phyloP scores from a whole-genome alignment of 2,329 filamentous ascomycete genomes.

The Penicillium sp. region DNA sequence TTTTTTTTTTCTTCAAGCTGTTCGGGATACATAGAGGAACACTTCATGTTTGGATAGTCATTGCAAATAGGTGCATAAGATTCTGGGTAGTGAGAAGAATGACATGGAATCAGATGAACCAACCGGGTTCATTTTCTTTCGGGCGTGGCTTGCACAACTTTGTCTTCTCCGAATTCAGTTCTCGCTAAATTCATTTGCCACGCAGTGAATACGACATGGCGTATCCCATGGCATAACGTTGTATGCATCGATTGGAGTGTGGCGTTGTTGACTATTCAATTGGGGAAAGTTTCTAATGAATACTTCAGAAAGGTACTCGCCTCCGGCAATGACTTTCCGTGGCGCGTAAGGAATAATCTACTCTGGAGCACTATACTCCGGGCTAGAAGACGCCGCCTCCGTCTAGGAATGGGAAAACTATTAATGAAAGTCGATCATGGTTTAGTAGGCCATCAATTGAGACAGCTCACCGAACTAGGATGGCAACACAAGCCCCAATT shows the following conservation, averaged over 20 bases:
- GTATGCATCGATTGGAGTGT: background rate
- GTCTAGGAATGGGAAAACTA: background rate
- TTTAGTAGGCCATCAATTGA: background rate
- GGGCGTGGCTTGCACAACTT: slow-evolving; percentile 1
- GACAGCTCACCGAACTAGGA: background rate
- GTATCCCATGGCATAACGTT: background rate
- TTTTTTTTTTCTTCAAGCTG: background rate
- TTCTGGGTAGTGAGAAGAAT: background rate
- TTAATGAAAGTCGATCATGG: background rate
- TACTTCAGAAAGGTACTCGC: background rate
- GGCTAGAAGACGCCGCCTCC: background rate
- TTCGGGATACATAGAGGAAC: background rate
- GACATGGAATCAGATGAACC: background rate
- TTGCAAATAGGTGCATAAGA: background rate
- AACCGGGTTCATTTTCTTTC: background rate
- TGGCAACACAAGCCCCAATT: slow-evolving; percentile 1
- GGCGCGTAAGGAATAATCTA: background rate
- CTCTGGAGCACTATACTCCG: background rate
- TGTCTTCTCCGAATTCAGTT: background rate
- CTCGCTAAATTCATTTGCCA: background rate
- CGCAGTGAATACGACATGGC: slow-evolving; percentile 1
- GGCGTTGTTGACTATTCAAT: background rate
- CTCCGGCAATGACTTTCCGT: background rate
- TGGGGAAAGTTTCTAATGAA: background rate
- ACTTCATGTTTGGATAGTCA: background rate